Evolutionary conservation across 176 grass and related monocot species (phyloP).

Genomic region (Aegilops speltoides): DNA sequence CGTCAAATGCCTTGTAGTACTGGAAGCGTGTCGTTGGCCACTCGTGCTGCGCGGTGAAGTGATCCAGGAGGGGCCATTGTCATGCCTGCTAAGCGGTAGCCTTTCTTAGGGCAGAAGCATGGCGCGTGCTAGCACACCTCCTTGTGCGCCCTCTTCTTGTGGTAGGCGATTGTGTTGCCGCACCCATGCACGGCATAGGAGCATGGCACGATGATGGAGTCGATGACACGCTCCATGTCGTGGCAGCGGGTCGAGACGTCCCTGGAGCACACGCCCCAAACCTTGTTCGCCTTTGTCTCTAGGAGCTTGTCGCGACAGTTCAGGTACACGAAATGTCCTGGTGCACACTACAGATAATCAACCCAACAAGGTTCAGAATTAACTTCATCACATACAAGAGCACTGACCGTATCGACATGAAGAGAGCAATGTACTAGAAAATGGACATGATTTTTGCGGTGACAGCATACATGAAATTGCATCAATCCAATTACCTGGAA

Average conservation of each 20-base stretch:
- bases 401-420: not conserved
- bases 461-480: not conserved
- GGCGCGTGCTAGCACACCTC: not conserved
- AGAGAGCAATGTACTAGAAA: not conserved
- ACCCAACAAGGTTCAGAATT: not conserved
- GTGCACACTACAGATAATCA: not conserved
- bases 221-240: not conserved
- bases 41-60: not conserved
- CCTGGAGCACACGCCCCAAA: not conserved
- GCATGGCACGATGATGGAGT: not conserved
- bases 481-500: not conserved
- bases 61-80: not conserved
- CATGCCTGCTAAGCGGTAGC: not conserved
- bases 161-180: not conserved
- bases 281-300: not conserved
- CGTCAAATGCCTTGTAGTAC: not conserved
- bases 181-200: not conserved
- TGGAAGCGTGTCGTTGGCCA: not conserved
- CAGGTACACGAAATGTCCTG: not conserved
- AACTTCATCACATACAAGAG: not conserved
- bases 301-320: not conserved
- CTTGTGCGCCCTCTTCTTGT: constrained; percentile 4
- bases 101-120: constrained; percentile 20
- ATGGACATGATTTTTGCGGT: not conserved
- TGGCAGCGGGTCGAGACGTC: not conserved